Evolutionary conservation across 2,329 filamentous ascomycete species (phyloP).

Genomic region (Elsinoe arachidis): DNA sequence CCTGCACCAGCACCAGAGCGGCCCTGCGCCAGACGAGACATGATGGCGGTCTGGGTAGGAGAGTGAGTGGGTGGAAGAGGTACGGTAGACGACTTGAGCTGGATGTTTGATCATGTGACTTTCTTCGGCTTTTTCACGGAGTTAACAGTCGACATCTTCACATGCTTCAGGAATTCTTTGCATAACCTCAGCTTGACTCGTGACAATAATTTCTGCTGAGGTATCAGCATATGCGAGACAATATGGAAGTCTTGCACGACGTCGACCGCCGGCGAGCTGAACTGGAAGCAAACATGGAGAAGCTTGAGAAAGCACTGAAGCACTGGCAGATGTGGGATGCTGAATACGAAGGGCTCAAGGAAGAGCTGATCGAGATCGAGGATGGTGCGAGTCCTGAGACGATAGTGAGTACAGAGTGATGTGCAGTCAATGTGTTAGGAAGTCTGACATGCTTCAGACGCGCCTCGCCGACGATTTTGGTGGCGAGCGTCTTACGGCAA

Average conservation of each 20-base stretch:
- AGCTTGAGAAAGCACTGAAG: slow-evolving; percentile 65
- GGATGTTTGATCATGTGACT: neutral
- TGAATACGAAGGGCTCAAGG: slow-evolving; percentile 83
- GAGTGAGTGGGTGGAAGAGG: slow-evolving; percentile 14
- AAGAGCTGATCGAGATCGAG: slow-evolving; percentile 59
- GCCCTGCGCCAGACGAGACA: slow-evolving; percentile 27
- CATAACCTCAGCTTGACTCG: no score
- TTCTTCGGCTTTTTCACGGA: no score
- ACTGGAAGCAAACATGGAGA: slow-evolving; percentile 66
- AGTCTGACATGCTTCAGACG: slow-evolving; percentile 18
- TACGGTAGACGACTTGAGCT: neutral
- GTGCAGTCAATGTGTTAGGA: neutral
- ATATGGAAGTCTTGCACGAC: neutral
- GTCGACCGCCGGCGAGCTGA: slow-evolving; percentile 49
- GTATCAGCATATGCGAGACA: neutral
- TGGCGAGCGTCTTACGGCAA: slow-evolving; percentile 55
- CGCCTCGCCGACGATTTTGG: slow-evolving; percentile 50
- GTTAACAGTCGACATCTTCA: no score
- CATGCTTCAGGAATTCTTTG: no score
- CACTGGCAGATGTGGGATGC: slow-evolving; percentile 89
- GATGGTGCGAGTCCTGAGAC: slow-evolving; percentile 43
- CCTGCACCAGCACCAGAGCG: slow-evolving; percentile 20
- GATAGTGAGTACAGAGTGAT: slow-evolving; percentile 34
- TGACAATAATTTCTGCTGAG: no score
- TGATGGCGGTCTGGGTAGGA: slow-evolving; percentile 16